Percentiles rank a stretch among this genome's conserved stretches.
These are phyloP conservation scores for Hymenoscyphus albidus DNA, from an alignment of 2,329 filamentous ascomycete species.

Conservation along the genomic window DNA sequence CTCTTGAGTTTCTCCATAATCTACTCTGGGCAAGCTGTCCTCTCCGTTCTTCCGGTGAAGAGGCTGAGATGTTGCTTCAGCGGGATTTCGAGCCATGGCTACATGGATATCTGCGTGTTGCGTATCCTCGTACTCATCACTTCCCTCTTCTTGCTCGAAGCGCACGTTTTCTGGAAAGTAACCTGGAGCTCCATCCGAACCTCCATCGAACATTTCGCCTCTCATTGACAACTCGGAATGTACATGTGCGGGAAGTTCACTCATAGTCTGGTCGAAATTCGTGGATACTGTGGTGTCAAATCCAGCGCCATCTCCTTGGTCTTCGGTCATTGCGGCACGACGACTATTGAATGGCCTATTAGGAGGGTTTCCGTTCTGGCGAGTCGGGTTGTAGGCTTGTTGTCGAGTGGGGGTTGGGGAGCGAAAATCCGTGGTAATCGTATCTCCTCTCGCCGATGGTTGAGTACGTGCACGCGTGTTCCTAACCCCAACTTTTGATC, in stretches of 20 bases:
- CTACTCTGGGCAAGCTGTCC: background rate
- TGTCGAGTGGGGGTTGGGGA: background rate
- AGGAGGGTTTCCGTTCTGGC: background rate
- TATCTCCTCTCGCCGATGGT: background rate
- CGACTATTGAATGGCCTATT: background rate
- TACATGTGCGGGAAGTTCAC: background rate
- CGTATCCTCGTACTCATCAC: background rate
- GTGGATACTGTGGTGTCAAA: constrained; percentile 4
- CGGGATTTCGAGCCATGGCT: background rate
- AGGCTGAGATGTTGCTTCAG: constrained; percentile 1
- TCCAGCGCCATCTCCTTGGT: background rate
- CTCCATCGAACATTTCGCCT: background rate
- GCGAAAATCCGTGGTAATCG: background rate
- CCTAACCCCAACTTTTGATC: background rate
- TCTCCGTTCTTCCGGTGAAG: constrained; percentile 10
- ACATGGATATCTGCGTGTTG: background rate
- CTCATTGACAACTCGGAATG: background rate
- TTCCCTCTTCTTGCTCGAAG: background rate
- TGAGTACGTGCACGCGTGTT: background rate
- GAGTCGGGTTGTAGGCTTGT: background rate
- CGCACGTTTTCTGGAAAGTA: background rate
- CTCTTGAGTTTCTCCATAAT: background rate
- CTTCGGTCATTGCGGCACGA: background rate
- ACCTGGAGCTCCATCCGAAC: background rate
- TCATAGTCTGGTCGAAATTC: constrained; percentile 7